Evolutionary conservation across 2,329 filamentous ascomycete genomes (phyloP).

Genomic region (Epichloe aotearoae): DNA sequence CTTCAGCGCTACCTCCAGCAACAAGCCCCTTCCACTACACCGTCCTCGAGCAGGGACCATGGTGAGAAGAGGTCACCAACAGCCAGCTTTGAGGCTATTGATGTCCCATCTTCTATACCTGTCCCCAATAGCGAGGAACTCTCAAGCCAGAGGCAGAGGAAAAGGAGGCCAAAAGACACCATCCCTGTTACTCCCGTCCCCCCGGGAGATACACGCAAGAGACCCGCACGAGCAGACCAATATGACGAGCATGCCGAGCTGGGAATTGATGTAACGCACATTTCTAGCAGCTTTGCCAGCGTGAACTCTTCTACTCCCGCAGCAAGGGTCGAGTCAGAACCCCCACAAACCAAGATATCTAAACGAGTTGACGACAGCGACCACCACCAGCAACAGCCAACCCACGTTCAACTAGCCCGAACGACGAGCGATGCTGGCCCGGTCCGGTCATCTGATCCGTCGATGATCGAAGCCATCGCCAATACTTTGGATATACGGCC

Average conservation of each 20-base stretch:
- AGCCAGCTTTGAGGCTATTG: not conserved
- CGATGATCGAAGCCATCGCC: conserved; percentile 11
- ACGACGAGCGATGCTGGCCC: conserved; percentile 19
- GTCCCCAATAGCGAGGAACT: not conserved
- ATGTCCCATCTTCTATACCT: conserved; percentile 16
- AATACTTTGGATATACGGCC: conserved; percentile 37
- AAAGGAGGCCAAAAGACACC: conserved; percentile 3
- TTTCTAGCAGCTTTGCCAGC: conserved; percentile 18
- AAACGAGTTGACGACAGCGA: conserved; percentile 5
- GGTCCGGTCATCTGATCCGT: conserved; percentile 6
- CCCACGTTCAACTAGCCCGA: conserved; percentile 10
- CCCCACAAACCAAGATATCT: conserved; percentile 16
- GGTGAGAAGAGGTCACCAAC: not conserved
- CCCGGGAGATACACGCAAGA: not conserved
- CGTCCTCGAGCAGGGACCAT: conserved; percentile 2
- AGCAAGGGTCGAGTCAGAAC: conserved; percentile 16
- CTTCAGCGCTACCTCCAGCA: conserved; percentile 35
- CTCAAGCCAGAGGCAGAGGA: not conserved
- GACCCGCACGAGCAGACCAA: not conserved
- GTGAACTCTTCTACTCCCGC: conserved; percentile 10
- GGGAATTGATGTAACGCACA: conserved; percentile 17
- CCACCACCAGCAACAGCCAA: conserved; percentile 7
- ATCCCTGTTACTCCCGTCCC: conserved; percentile 16
- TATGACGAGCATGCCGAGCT: conserved; percentile 2
- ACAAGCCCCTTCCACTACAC: conserved; percentile 9